Evolutionary conservation across 2,329 filamentous ascomycete genomes (phyloP), one percentile per base, ranked within the genome.

Genomic region (Fusarium haematococcum): DNA sequence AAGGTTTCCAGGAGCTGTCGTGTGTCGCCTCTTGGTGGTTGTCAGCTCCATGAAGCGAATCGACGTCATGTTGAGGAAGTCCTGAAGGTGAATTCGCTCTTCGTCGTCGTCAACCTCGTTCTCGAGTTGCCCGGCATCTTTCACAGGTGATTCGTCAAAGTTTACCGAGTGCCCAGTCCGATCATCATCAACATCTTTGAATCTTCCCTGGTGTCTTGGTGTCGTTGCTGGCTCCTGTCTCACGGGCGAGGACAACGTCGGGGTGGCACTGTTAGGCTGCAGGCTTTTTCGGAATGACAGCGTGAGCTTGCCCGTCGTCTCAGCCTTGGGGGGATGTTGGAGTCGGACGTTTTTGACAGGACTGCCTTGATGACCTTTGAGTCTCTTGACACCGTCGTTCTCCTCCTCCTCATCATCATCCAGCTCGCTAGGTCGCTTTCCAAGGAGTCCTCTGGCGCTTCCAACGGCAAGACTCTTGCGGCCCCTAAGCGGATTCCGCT

Each of bases 31-130:
- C 81, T 98, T 98, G 1, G 95, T 98, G 0, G 96, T 98, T n/a
- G 93, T 98, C 59, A 99, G 87, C 81, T 99, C 97, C 94, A 99
- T 98, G 84, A 99, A 99, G 63, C 95, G 94, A 78, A 99, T 98
- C 68, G 94, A 97, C 3, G 96, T 98, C 91, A 98, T 92, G 72
- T 97, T 94, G 52, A 99, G 85, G 83, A 99, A 99, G 63, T 98
- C 94, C 77, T 98, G 95, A 4, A 99, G 87, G 54, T 95, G 93
- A 63, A 98, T 95, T 25, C 88, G 88, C 30, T 92, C 79, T 23
- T 88, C 87, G 14, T 86, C 82, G 27, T 87, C 86, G 14, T 90
- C 88, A 9, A 84, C 82, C 57, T 90, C 88, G 7, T 84, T 81
- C 60, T 86, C 83, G 27, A 85, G 77, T 50, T 88, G 83, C 3